phyloP scores from a whole-genome alignment of 345 rosid species.

The Eucalyptus sp. region DNA sequence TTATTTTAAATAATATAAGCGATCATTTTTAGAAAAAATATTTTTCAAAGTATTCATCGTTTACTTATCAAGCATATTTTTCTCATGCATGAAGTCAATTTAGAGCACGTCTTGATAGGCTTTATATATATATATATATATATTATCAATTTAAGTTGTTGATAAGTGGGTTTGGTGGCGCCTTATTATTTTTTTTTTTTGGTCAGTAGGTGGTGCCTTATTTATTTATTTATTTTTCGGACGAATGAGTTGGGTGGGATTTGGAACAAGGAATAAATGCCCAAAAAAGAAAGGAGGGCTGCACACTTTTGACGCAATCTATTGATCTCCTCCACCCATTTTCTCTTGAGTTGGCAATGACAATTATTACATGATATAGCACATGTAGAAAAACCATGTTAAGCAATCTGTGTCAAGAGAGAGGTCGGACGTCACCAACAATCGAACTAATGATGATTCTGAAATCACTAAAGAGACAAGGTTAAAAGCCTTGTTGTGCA shows the following conservation, averaged over 20 bases:
- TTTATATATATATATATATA: too few species aligned
- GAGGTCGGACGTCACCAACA: not conserved
- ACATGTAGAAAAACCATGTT: not conserved
- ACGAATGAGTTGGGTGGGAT: not conserved
- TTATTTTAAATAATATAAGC: too few species aligned
- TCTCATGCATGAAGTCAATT: not conserved
- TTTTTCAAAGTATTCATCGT: not conserved
- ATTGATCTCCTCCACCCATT: not conserved
- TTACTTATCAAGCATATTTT: not conserved
- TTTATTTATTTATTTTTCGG: not conserved
- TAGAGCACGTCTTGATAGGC: not conserved
- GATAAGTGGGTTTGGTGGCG: not conserved
- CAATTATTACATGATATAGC: not conserved
- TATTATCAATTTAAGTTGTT: not conserved
- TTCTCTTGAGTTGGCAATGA: not conserved
- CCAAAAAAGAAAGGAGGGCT: not conserved
- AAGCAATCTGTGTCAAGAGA: not conserved
- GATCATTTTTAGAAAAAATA: fast-evolving
- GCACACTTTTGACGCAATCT: not conserved
- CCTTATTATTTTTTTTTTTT: too few species aligned
- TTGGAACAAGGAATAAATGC: not conserved
- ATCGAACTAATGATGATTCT: not conserved
- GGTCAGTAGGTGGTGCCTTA: too few species aligned
- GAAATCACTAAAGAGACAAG: not conserved
- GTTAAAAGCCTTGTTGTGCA: not conserved